Conservation (phyloP, 2,329 filamentous ascomycete species). For the Fusarium sp. region DNA sequence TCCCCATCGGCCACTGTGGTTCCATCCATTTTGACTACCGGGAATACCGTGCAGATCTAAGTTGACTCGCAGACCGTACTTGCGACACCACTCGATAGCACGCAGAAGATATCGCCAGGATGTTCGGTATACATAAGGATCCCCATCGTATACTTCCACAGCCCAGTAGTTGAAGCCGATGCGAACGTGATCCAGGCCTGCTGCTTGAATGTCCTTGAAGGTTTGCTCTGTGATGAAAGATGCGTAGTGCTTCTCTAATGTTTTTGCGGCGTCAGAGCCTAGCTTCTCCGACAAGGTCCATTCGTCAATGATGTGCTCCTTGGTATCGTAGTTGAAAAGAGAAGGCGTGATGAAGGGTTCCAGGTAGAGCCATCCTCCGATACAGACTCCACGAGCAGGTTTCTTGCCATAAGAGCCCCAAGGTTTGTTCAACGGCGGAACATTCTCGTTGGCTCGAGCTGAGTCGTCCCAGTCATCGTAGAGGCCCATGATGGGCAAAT, state of each 20-base stretch:
- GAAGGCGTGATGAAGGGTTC: constrained; percentile 98
- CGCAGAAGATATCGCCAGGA: constrained; percentile 95
- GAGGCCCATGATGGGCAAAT: constrained; percentile 91
- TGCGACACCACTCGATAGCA: constrained; percentile 92
- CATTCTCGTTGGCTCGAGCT: constrained; percentile 79
- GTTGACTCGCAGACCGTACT: constrained; percentile 92
- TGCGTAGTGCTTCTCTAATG: constrained; percentile 91
- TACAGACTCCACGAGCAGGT: constrained; percentile 89
- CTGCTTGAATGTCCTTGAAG: constrained; percentile 85
- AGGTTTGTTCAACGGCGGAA: constrained; percentile 79
- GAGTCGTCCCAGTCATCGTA: constrained; percentile 89
- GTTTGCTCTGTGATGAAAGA: constrained; percentile 87
- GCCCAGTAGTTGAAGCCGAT: constrained; percentile 98
- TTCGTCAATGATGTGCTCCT: constrained; percentile 83
- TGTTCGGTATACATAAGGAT: constrained; percentile 88
- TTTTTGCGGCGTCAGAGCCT: constrained; percentile 73
- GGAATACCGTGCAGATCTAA: constrained; percentile 93
- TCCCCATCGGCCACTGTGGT: constrained; percentile 89
- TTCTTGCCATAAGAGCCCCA: constrained; percentile 83
- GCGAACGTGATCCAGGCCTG: constrained; percentile 95
- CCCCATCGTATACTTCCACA: constrained; percentile 83
- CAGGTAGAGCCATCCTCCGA: constrained; percentile 93
- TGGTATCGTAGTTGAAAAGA: constrained; percentile 78
- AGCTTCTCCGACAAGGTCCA: constrained; percentile 82
- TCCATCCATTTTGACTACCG: constrained; percentile 97